phyloP scores from a whole-genome alignment of 2,329 filamentous ascomycete species.

The Hypoxylon sp. region DNA sequence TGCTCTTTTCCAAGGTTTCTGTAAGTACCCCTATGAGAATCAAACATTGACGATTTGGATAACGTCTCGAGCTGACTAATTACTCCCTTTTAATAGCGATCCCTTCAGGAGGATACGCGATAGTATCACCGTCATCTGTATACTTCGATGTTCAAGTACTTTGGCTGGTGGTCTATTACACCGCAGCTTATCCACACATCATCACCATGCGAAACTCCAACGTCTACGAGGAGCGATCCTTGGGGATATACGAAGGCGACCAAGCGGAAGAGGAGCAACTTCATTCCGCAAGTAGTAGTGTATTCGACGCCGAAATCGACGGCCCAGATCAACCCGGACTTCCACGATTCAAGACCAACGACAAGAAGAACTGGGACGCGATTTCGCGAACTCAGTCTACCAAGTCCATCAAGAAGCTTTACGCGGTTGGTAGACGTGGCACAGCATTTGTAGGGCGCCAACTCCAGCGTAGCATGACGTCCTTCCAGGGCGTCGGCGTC shows the following conservation, averaged over 20 bases:
- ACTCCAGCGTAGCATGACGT: constrained; percentile 58
- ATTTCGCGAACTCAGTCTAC: constrained; percentile 40
- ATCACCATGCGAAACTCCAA: constrained; percentile 78
- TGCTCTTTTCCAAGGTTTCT: constrained; percentile 67
- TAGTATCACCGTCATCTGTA: constrained; percentile 64
- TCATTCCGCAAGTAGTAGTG: constrained; percentile 45
- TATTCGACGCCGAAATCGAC: constrained; percentile 54
- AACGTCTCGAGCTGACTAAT: constrained; percentile 28
- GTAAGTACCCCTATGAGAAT: constrained; percentile 48
- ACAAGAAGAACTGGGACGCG: constrained; percentile 41
- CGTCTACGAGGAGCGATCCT: constrained; percentile 78
- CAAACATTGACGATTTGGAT: constrained; percentile 6
- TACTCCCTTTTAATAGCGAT: constrained; percentile 55
- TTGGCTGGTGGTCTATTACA: constrained; percentile 77
- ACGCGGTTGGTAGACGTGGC: constrained; percentile 42
- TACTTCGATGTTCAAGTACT: constrained; percentile 72
- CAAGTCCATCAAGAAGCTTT: constrained; percentile 46
- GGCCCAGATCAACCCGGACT: constrained; percentile 50
- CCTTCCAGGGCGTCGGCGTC: constrained; percentile 63
- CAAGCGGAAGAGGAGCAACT: constrained; percentile 47
- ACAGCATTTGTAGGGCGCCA: constrained; percentile 55
- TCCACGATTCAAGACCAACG: constrained; percentile 23
- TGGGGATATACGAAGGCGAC: constrained; percentile 69
- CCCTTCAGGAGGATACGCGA: constrained; percentile 69
- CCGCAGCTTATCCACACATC: constrained; percentile 74